Conservation (phyloP, 2,329 filamentous ascomycete genomes). For the Kalmusia sp. region DNA sequence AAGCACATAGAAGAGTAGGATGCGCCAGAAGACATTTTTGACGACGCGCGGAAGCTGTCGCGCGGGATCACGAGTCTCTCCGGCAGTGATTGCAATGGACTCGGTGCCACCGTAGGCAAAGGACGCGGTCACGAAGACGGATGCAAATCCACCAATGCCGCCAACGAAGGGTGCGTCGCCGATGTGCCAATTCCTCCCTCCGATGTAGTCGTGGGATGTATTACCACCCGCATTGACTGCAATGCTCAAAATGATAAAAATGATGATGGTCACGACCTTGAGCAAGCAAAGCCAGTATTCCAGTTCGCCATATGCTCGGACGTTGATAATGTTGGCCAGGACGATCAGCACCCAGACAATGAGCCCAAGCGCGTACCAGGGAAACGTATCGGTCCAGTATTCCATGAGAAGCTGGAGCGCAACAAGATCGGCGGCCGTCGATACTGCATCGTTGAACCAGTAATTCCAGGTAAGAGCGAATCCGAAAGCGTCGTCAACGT, state of each 20-base stretch:
- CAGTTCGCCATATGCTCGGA: constrained; percentile 44
- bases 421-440: constrained; percentile 44
- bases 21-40: constrained; percentile 81
- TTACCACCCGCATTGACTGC: constrained; percentile 37
- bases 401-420: constrained; percentile 42
- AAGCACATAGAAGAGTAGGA: constrained; percentile 52
- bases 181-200: constrained; percentile 72
- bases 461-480: constrained; percentile 42
- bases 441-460: constrained; percentile 40
- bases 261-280: constrained; percentile 43
- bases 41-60: constrained; percentile 85
- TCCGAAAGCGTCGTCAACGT: constrained; percentile 68
- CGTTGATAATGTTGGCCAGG: constrained; percentile 45
- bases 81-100: constrained; percentile 77
- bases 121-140: constrained; percentile 76
- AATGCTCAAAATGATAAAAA: constrained; percentile 44
- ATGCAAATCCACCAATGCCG: constrained; percentile 63
- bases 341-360: constrained; percentile 43
- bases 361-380: constrained; percentile 38
- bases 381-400: constrained; percentile 46
- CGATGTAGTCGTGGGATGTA: constrained; percentile 42
- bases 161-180: constrained; percentile 60
- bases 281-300: constrained; percentile 44
- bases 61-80: constrained; percentile 78
- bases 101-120: constrained; percentile 79